A percentile compares a stretch with the other conserved stretches of the same genome.
phyloP scores from a whole-genome alignment of 805 yeast genomes.

The Metschnikowia chrysomelidarum region DNA sequence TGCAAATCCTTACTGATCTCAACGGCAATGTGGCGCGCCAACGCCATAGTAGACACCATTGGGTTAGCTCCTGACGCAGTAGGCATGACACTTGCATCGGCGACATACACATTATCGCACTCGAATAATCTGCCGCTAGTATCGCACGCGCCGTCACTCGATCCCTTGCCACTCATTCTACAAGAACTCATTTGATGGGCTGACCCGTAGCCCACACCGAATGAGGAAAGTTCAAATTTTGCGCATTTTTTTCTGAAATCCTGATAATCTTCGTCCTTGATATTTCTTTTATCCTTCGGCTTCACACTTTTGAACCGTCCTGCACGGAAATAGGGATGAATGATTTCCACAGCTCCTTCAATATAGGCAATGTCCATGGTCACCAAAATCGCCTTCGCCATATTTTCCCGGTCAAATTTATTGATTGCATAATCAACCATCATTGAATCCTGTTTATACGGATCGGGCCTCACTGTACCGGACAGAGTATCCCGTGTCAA shows the following conservation, averaged over 20 bases:
- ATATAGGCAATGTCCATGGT: slow-evolving; percentile 47
- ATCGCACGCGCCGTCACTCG: slow-evolving; percentile 44
- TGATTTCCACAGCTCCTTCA: slow-evolving; percentile 47
- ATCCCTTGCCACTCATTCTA: slow-evolving; percentile 49
- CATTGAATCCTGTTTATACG: slow-evolving; percentile 30
- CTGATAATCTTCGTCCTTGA: slow-evolving; percentile 44
- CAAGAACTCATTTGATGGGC: slow-evolving; percentile 58
- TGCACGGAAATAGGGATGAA: slow-evolving; percentile 30
- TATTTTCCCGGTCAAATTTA: slow-evolving; percentile 41
- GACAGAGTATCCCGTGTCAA: slow-evolving; percentile 46
- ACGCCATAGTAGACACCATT: slow-evolving; percentile 49
- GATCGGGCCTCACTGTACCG: slow-evolving; percentile 38
- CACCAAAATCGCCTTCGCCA: slow-evolving; percentile 35
- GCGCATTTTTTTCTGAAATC: slow-evolving; percentile 32
- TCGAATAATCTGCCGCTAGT: slow-evolving; percentile 46
- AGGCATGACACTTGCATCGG: slow-evolving; percentile 51
- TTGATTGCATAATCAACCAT: slow-evolving; percentile 39
- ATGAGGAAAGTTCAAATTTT: slow-evolving; percentile 27
- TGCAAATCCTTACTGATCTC: slow-evolving; percentile 35
- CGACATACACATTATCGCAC: slow-evolving; percentile 46
- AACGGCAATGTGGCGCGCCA: slow-evolving; percentile 42
- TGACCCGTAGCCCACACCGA: slow-evolving; percentile 37
- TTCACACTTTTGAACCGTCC: slow-evolving; percentile 37
- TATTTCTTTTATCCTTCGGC: slow-evolving; percentile 36
- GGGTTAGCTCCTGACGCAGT: slow-evolving; percentile 56